phyloP scores from a whole-genome alignment of 2,329 filamentous ascomycete genomes.

The Sporothrix schenckii region DNA sequence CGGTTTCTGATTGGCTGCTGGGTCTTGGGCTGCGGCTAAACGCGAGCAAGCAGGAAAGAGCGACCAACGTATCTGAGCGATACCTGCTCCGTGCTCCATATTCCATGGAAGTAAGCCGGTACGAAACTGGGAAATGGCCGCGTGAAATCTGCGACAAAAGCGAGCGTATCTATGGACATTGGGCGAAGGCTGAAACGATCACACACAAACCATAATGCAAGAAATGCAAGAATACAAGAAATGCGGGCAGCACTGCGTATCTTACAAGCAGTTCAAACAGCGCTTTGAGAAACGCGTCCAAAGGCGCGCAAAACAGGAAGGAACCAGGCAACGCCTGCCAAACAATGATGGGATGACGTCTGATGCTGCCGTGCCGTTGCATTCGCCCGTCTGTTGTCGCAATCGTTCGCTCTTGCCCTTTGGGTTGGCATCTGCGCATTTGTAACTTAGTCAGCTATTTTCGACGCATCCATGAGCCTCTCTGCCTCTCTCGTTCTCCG shows the following conservation, averaged over 20 bases:
- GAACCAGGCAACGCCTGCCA: conserved; percentile 10
- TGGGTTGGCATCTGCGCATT: neutral
- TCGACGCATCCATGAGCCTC: neutral
- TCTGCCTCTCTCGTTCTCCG: neutral
- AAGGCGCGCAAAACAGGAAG: conserved; percentile 9
- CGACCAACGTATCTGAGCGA: neutral
- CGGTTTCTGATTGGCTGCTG: neutral
- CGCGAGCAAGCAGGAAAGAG: conserved; percentile 17
- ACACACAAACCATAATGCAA: neutral
- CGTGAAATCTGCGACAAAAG: neutral
- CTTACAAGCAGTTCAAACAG: no score
- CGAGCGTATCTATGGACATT: neutral
- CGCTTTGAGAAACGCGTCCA: neutral
- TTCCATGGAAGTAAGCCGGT: neutral
- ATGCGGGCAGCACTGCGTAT: neutral
- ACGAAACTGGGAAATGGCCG: neutral
- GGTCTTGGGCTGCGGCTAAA: neutral
- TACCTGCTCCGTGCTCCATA: no score
- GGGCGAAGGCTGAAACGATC: conserved; percentile 12
- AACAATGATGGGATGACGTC: conserved; percentile 26
- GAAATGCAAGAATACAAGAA: neutral
- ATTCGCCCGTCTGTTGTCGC: neutral
- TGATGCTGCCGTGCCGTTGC: conserved; percentile 22
- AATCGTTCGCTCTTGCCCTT: conserved; percentile 13
- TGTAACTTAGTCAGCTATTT: conserved; percentile 11